phyloP scores from a whole-genome alignment of 495 filamentous ascomycete genomes.

The Daldinia decipiens region DNA sequence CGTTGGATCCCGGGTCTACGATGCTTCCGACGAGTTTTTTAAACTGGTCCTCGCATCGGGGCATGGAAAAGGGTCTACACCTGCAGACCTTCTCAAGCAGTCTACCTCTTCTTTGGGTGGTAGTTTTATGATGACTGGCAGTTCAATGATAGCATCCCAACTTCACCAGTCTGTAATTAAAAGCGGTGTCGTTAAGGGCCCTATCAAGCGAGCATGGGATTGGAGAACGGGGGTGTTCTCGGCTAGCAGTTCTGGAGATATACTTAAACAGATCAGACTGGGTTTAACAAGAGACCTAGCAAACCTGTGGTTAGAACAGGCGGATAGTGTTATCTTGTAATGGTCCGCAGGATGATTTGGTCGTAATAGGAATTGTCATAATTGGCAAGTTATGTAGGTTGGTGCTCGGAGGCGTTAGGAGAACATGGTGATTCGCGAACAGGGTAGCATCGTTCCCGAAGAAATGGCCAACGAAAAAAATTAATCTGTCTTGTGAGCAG shows the following conservation, averaged over 20 bases:
- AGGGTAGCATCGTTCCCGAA: conserved; percentile 12
- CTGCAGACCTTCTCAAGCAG: conserved; percentile 73
- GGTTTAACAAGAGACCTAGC: conserved; percentile 78
- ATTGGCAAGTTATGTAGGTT: conserved; percentile 24
- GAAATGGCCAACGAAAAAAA: conserved; percentile 19
- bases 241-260: conserved; percentile 68
- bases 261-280: conserved; percentile 75
- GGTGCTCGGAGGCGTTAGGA: conserved; percentile 30
- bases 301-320: conserved; percentile 68
- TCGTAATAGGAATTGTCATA: neutral
- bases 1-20: conserved; percentile 73
- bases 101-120: conserved; percentile 65
- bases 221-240: conserved; percentile 75
- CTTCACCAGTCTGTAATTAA: conserved; percentile 66
- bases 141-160: conserved; percentile 74
- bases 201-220: conserved; percentile 79
- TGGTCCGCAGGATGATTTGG: neutral
- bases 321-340: conserved; percentile 54
- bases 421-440: conserved; percentile 7
- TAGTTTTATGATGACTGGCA: conserved; percentile 73
- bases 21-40: conserved; percentile 76
- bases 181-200: conserved; percentile 63
- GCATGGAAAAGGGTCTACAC: conserved; percentile 61
- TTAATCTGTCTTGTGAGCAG: neutral
- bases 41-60: conserved; percentile 60